These are phyloP conservation scores for Vaccinium vitisidaea DNA, from an alignment of 148 eudicot species.

Conservation along the genomic window DNA sequence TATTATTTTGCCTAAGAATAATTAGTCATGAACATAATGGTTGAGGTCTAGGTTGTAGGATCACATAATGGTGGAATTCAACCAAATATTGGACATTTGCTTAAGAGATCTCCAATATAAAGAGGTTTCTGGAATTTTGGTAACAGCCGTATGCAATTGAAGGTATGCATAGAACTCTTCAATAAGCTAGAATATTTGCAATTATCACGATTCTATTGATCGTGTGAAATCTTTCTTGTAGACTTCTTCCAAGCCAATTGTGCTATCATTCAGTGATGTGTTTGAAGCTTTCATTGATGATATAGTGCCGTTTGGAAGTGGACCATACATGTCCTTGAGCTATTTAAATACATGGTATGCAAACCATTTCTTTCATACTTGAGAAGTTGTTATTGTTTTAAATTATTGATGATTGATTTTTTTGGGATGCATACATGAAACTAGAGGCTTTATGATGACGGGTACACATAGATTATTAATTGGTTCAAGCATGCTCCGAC, in stretches of 20 bases:
- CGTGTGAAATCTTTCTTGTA: slow-evolving; percentile 26
- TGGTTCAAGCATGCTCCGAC: neutral
- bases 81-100: neutral
- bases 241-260: slow-evolving; percentile 51
- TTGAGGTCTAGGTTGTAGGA: neutral
- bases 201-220: neutral
- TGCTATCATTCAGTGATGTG: slow-evolving; percentile 48
- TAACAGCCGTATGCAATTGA: neutral
- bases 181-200: neutral
- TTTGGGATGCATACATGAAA: slow-evolving; percentile 1
- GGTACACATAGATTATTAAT: neutral
- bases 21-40: neutral
- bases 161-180: neutral
- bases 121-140: no score
- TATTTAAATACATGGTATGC: slow-evolving; percentile 64
- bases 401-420: neutral
- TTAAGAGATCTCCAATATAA: neutral
- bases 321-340: slow-evolving; percentile 66
- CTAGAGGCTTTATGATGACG: neutral
- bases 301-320: slow-evolving; percentile 65
- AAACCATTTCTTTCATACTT: neutral
- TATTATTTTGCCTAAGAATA: neutral
- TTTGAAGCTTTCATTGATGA: slow-evolving; percentile 60
- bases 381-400: neutral
- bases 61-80: neutral